Base-by-base conservation (phyloP, 768 basidiomycete genomes). In the Coprinellus aureogranulatus region DNA sequence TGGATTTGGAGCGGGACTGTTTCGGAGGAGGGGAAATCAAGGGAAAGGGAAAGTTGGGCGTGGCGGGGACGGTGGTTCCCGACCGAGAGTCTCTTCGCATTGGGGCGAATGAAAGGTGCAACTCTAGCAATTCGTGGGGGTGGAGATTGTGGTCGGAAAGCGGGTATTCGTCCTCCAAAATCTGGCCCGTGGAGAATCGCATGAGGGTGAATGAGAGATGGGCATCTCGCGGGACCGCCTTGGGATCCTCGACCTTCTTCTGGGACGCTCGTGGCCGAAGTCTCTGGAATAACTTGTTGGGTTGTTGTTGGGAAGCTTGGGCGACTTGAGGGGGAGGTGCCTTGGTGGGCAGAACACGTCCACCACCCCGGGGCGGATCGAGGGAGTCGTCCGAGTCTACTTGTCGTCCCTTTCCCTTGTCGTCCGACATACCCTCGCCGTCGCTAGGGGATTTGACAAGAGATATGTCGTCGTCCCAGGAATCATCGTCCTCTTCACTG, bases 91-190 rank as follows among this genome's bases (percentile, higher is more conserved):
- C n/a, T 10, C 37, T 58, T 54, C 28, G 53, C 16, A 39, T 49
- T 27, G 28, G 57, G 48, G 26, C 46, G 28, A 59, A 53, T 14
- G 59, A 62, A n/a, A 61, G 63, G 50, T 92, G 88, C 18, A 92
- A 67, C 63, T 92, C 90, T 22, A 92, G 76, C 2, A 92, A 77
- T 62, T 91, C 90, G 60, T 84, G 75, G 0, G 86, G 80, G 6
- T 75, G 71, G 22, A 90, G 64, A 40, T 79, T 73, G 64, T 89
- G 89, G 79, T 84, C 87, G 0, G 79, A 70, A 1, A 80, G 65
- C 10, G 74, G 60, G 45, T 79, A 81, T 22, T 87, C 83, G 64
- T 90, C 88, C 64, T 91, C 86, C 28, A 91, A 79, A 14, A 88
- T 70, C 61, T 87, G 80, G 3, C 87, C 87, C 0, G 88, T 88